Percentiles rank a stretch among this genome's conserved stretches.
Conservation (phyloP, 176 grass and related monocot genomes). For the Juncus inflexus region DNA sequence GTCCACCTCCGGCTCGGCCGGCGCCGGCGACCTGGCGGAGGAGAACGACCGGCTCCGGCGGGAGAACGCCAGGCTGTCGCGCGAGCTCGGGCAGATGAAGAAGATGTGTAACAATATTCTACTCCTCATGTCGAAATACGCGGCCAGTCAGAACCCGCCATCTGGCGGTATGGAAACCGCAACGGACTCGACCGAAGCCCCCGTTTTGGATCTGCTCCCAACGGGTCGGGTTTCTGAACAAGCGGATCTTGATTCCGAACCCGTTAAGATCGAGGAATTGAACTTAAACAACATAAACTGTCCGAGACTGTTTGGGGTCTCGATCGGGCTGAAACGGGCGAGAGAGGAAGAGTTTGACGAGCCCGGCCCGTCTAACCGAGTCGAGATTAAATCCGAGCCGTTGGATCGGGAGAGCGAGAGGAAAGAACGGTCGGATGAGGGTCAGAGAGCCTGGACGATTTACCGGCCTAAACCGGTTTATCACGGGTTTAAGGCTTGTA, state of each 20-base stretch:
- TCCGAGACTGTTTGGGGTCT: conserved; percentile 65
- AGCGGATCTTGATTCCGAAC: conserved; percentile 1
- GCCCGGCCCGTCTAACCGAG: background rate
- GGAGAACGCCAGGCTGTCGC: conserved; percentile 59
- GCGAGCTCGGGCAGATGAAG: conserved; percentile 74
- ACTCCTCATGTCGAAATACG: conserved; percentile 71
- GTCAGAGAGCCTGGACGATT: conserved; percentile 42
- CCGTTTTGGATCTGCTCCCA: conserved; percentile 51
- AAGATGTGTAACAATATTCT: conserved; percentile 84
- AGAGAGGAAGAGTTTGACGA: conserved; percentile 23
- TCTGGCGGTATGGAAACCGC: background rate
- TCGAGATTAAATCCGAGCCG: conserved; percentile 50
- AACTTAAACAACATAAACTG: conserved; percentile 1
- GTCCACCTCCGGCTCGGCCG: conserved; percentile 31
- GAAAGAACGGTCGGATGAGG: background rate
- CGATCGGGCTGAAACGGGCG: conserved; percentile 55
- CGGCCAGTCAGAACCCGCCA: conserved; percentile 31
- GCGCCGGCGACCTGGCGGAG: conserved; percentile 36
- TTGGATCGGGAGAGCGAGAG: conserved; percentile 11
- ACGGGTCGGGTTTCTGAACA: conserved; percentile 9
- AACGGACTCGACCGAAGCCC: conserved; percentile 29
- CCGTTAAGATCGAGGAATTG: conserved; percentile 6
- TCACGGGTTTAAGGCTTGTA: conserved; percentile 31
- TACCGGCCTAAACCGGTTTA: conserved; percentile 54
- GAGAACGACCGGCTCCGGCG: conserved; percentile 57